Conservation (phyloP, 2,329 filamentous ascomycete species). For the Pestalotiopsis sp. region DNA sequence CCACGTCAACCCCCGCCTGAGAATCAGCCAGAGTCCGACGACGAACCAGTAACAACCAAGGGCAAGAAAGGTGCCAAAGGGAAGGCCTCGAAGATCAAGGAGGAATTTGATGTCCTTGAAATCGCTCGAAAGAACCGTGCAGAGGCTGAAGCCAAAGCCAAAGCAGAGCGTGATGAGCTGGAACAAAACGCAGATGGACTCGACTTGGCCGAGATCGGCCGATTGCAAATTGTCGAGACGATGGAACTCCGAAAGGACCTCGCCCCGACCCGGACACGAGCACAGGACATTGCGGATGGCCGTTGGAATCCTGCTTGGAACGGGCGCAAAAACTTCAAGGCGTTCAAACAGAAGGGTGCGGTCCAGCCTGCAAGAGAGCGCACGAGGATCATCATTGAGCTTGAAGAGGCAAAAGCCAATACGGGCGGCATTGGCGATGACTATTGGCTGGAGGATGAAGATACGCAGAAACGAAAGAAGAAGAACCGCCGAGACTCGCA, state of each 20-base stretch:
- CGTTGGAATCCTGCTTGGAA: conserved; percentile 92
- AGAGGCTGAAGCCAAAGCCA: conserved; percentile 65
- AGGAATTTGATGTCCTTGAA: conserved; percentile 69
- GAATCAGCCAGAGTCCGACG: conserved; percentile 15
- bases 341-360: conserved; percentile 67
- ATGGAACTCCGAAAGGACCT: conserved; percentile 60
- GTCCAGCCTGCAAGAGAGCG: conserved; percentile 37
- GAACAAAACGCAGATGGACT: conserved; percentile 60
- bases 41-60: conserved; percentile 33
- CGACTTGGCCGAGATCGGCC: conserved; percentile 71
- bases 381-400: conserved; percentile 61
- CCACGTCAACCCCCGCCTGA: conserved; percentile 30
- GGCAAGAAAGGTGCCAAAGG: conserved; percentile 40
- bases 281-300: conserved; percentile 52
- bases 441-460: conserved; percentile 68
- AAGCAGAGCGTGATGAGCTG: conserved; percentile 53
- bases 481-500: conserved; percentile 18
- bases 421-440: conserved; percentile 74
- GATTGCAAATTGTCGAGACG: conserved; percentile 74
- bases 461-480: conserved; percentile 28
- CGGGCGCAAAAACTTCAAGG: conserved; percentile 94
- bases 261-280: conserved; percentile 36
- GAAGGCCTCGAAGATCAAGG: conserved; percentile 45
- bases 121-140: conserved; percentile 60
- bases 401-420: conserved; percentile 72